Evolutionary conservation across 148 eudicot genomes (phyloP), one percentile per base, ranked within the genome.

Genomic region (Cornus florida): DNA sequence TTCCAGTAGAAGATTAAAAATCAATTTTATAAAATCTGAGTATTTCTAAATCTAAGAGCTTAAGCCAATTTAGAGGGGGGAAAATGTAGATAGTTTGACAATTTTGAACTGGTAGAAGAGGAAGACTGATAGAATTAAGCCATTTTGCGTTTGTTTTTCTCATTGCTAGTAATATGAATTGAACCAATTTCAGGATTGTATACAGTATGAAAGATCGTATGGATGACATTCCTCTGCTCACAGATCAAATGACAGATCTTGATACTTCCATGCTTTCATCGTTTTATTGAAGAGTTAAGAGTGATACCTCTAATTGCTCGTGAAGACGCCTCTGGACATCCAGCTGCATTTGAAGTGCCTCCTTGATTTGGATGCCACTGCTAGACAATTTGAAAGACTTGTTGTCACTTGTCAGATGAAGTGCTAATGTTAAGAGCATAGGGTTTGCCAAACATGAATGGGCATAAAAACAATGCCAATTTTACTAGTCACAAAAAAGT

Each of bases 311-410:
- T 80, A 92, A 66, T 79, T 94, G 98, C 79, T 94, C 97, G 68
- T 91, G 93, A 38, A 94, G 98, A 80, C 86, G 92, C 85, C 92
- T 88, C 71, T 94, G 98, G 67, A 91, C 98, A 69, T 92, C 93
- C 53, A 94, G 90, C 75, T 94, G 98, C 82, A 92, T 78, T 72
- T 92, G 91, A 53, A 92, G 82, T 24, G 98, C 97, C 80, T 94
- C 97, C 80, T 84, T 91, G 38, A 94, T 84, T 82, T 92, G 92
- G 59, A 83, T 67, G 24, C 91, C 89, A 68, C 98, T 94, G 87
- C 79, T 67, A 60, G 56, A 76, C 5, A 75, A 69, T 33, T 10
- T 7, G 10, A 62, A 62, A 41, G 5, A 8, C 17, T 31, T 79
- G 31, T 38, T 57, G 64, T 57, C 64, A 57, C 11, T 7, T 57